These are phyloP conservation scores for Alternaria ethzedia DNA, from an alignment of 2,329 filamentous ascomycete species.

Conservation along the genomic window DNA sequence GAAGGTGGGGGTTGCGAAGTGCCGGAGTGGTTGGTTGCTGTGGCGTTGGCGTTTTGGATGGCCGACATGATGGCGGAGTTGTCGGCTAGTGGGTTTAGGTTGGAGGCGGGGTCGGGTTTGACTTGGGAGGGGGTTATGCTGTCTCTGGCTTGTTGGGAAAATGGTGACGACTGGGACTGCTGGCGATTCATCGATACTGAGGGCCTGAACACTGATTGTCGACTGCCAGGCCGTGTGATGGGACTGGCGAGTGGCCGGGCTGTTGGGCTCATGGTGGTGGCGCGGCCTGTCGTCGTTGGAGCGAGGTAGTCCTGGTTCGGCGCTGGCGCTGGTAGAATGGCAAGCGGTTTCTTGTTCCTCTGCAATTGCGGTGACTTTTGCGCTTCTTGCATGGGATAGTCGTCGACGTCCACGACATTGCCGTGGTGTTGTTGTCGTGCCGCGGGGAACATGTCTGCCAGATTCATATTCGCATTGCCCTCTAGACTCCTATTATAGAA, in stretches of 20 bases:
- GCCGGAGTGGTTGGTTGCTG: constrained; percentile 18
- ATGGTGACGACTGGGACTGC: constrained; percentile 15
- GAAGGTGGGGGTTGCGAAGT: constrained; percentile 40
- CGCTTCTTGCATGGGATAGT: constrained; percentile 53
- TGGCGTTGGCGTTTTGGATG: constrained; percentile 55
- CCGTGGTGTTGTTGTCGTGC: constrained; percentile 63
- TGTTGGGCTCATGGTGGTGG: constrained; percentile 41
- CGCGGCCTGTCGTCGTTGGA: constrained; percentile 29
- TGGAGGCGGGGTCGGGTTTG: constrained; percentile 52
- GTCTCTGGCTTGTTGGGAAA: constrained; percentile 15
- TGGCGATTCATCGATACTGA: constrained; percentile 22
- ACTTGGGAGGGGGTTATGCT: constrained; percentile 28
- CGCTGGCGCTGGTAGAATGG: constrained; percentile 43
- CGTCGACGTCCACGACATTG: constrained; percentile 68
- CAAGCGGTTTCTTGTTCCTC: constrained; percentile 47
- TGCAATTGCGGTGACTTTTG: constrained; percentile 44
- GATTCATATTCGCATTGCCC: constrained; percentile 77
- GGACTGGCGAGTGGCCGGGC: constrained; percentile 36
- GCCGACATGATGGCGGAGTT: constrained; percentile 59
- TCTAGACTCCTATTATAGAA: constrained; percentile 95
- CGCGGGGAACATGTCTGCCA: constrained; percentile 83
- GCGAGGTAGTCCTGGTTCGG: constrained; percentile 34
- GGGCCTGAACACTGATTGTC: constrained; percentile 33
- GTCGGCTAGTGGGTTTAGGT: constrained; percentile 44
- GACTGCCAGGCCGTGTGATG: constrained; percentile 25